Percentiles rank a stretch among this genome's conserved stretches.
Evolutionary conservation across 2,329 filamentous ascomycete genomes (phyloP).

Genomic region (Hypoxylon sp.): DNA sequence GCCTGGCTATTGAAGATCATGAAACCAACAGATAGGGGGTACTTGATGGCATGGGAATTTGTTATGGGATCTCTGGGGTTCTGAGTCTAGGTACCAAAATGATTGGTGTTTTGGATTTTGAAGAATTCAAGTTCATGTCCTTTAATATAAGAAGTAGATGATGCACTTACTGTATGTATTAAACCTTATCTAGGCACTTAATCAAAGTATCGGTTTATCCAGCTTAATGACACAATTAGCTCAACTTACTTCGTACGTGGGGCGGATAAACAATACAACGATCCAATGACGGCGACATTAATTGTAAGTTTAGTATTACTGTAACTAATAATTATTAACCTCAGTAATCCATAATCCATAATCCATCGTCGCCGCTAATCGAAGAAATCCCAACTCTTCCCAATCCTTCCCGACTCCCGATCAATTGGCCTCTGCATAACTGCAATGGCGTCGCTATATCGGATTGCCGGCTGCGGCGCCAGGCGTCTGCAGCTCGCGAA

Average conservation of each 20-base stretch:
- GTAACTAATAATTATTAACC: slow-evolving; percentile 13
- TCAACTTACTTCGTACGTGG: too few species aligned
- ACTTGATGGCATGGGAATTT: slow-evolving; percentile 19
- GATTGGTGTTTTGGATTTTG: too few species aligned
- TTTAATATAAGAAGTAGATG: too few species aligned
- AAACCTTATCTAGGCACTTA: too few species aligned
- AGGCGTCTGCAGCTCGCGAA: slow-evolving; percentile 63
- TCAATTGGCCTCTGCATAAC: slow-evolving; percentile 45
- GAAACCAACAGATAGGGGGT: slow-evolving; percentile 8
- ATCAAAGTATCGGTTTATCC: too few species aligned
- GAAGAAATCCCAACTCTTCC: slow-evolving; percentile 20
- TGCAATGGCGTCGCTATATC: slow-evolving; percentile 75
- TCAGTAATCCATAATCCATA: too few species aligned
- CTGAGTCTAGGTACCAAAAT: too few species aligned
- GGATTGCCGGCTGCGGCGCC: slow-evolving; percentile 75
- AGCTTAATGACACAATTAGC: too few species aligned
- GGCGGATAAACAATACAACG: slow-evolving; percentile 40
- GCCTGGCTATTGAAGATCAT: slow-evolving; percentile 25
- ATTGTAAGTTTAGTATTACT: slow-evolving; percentile 28
- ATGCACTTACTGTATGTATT: too few species aligned
- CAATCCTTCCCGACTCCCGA: slow-evolving; percentile 31
- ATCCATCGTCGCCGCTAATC: slow-evolving; percentile 7
- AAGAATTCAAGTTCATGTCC: too few species aligned
- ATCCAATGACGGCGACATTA: slow-evolving; percentile 44
- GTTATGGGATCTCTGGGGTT: slow-evolving; percentile 10